These are phyloP conservation scores for Fraxinus ornus DNA, from an alignment of 305 asterid species.

Conservation along the genomic window DNA sequence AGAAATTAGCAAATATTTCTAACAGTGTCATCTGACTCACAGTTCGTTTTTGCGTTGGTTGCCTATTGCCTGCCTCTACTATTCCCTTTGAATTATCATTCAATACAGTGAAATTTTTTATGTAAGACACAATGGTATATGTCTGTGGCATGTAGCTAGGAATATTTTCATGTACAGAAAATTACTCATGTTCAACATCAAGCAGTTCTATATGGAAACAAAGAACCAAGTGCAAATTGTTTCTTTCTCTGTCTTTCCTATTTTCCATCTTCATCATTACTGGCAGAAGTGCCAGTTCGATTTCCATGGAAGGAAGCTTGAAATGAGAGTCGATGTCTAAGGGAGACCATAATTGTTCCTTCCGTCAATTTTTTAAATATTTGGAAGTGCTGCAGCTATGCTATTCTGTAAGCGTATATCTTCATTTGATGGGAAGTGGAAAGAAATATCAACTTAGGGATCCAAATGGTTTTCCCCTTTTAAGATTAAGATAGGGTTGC, in stretches of 20 bases:
- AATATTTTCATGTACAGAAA: not conserved
- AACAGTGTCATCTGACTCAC: not conserved
- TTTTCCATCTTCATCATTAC: not conserved
- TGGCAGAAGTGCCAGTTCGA: not conserved
- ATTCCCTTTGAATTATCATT: not conserved
- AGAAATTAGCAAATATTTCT: too few species aligned
- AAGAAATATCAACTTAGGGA: too few species aligned
- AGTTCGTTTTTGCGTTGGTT: not conserved
- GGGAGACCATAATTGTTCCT: not conserved
- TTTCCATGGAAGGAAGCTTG: not conserved
- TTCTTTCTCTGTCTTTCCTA: not conserved
- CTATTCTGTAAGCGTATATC: not conserved
- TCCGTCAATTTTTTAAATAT: too few species aligned
- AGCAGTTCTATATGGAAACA: not conserved
- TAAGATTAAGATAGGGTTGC: too few species aligned
- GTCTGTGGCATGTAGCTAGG: not conserved
- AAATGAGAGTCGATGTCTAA: not conserved
- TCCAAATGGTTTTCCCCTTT: too few species aligned
- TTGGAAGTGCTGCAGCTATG: not conserved
- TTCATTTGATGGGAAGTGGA: too few species aligned
- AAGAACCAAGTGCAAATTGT: not conserved
- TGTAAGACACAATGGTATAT: not conserved
- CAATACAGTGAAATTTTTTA: not conserved
- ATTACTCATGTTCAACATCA: not conserved
- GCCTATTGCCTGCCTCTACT: conserved; percentile 61